These are phyloP conservation scores for Salvia sclarea DNA, from an alignment of 305 asterid species.

Conservation along the genomic window DNA sequence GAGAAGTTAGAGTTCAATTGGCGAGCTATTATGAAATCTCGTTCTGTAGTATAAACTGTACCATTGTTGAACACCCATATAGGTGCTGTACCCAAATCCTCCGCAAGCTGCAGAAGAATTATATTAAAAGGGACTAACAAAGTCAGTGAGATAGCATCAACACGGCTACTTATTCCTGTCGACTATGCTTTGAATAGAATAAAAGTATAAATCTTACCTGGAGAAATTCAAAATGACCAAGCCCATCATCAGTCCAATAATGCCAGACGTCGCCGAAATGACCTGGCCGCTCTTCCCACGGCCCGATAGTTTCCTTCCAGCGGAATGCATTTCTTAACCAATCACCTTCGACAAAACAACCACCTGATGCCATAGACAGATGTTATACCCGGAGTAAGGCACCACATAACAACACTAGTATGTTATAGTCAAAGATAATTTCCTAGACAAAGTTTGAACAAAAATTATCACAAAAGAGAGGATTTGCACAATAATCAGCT, in stretches of 20 bases:
- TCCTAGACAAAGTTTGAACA: not conserved
- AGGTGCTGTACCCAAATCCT: constrained; percentile 83
- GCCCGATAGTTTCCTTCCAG: constrained; percentile 96
- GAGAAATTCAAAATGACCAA: constrained; percentile 88
- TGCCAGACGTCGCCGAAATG: constrained; percentile 95
- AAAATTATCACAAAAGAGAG: not conserved
- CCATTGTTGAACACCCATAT: constrained; percentile 98
- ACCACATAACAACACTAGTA: not conserved
- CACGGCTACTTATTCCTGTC: not conserved
- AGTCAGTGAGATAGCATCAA: not conserved
- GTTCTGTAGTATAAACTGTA: constrained; percentile 28
- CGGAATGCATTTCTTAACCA: constrained; percentile 90
- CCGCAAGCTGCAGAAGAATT: constrained; percentile 71
- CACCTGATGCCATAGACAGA: constrained; percentile 52
- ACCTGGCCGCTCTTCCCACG: constrained; percentile 96
- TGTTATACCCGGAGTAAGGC: constrained; percentile 8
- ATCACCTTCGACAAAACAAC: constrained; percentile 92
- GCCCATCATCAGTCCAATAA: constrained; percentile 98
- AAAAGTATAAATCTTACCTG: constrained; percentile 48
- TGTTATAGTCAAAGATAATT: not conserved
- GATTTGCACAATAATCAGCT: not conserved
- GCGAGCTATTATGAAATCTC: constrained; percentile 1
- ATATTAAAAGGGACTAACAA: constrained; percentile 5
- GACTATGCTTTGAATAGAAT: not conserved
- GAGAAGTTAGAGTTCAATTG: constrained; percentile 6